Evolutionary conservation across 1,139 yeast genomes (phyloP), one percentile per base, ranked within the genome.

Genomic region (Suhomyces ambrosiae): DNA sequence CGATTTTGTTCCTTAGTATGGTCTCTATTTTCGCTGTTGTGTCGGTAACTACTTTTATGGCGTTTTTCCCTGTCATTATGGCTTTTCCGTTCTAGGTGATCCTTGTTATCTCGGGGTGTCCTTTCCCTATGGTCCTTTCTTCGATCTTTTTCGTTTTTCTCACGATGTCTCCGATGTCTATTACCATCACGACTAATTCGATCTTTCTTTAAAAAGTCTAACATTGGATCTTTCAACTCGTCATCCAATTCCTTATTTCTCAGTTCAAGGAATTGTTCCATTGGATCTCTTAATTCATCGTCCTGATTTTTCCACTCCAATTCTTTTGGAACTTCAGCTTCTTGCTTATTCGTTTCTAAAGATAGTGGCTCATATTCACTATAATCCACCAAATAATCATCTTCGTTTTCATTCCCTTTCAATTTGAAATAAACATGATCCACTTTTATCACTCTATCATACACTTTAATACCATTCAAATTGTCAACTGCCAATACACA

Each of bases 401-500:
- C 76, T 44, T 74, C 79, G 19, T 65, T 72, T 36, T 76, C 79
- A 6, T 71, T 78, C 9, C 70, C 76, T 41, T 74, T 72, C 26
- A 82, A 72, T 44, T 72, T 71, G 56, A 77, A 88, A 48, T 79
- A 72, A 10, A 85, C 78, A 65, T 89, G 97, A 54, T 89, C 96
- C 3, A 89, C 95, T 40, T 77, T 68, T 8, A 89, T 52, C 7
- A 56, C 52, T 38, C 80, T 65, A 14, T 83, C 92, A 38, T 76
- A 71, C 0, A 89, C 54, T 37, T 68, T 72, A 3, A 79, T 66
- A 1, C 96, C 96, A 56, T 86, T 86, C 46, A 90, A 67, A 55
- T 92, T 92, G 61, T 92, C 98, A 3, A 92, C 82, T 0, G 97
- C 96, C 33, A 92, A 64, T 0, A 87, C 76, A 24, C 95, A 81